Conservation (phyloP, 768 basidiomycete genomes). For the Amanita rubescens region DNA sequence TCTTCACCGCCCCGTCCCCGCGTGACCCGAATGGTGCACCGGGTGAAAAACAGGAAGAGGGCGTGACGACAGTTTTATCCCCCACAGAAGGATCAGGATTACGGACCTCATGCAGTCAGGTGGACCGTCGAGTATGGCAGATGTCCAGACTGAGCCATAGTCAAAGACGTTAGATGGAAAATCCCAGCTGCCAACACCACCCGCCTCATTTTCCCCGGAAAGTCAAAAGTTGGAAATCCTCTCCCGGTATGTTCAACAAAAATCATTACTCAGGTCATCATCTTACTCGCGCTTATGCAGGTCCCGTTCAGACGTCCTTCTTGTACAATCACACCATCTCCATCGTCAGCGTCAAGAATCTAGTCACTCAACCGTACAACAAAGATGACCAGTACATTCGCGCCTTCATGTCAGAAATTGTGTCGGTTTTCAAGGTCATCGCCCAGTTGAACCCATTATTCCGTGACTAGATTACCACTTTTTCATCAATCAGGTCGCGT, state of each 20-base stretch:
- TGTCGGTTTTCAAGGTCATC: conserved; percentile 97
- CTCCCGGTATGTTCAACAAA: conserved; percentile 1
- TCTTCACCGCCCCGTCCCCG: conserved; percentile 16
- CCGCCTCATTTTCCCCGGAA: conserved; percentile 28
- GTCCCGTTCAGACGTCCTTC: conserved; percentile 77
- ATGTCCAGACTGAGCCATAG: conserved; percentile 18
- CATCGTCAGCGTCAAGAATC: conserved; percentile 82
- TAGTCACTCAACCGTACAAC: conserved; percentile 73
- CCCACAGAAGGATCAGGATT: conserved; percentile 84
- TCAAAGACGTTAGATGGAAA: no score
- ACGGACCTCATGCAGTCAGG: conserved; percentile 78
- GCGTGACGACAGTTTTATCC: conserved; percentile 91
- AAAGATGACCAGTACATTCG: conserved; percentile 94
- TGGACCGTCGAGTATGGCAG: conserved; percentile 13
- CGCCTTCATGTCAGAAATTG: conserved; percentile 94
- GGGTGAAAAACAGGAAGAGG: conserved; percentile 71
- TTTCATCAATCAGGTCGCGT: conserved; percentile 84
- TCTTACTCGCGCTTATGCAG: conserved; percentile 15
- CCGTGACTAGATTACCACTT: conserved; percentile 97
- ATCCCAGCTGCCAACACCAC: conserved; percentile 28
- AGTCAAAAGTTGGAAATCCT: conserved; percentile 11
- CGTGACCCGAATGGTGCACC: conserved; percentile 31
- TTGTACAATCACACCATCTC: conserved; percentile 77
- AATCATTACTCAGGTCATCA: neutral
- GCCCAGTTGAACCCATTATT: conserved; percentile 95